Percentiles rank a stretch among this genome's conserved stretches.
phyloP scores from a whole-genome alignment of 2,329 filamentous ascomycete genomes.

The Leptosphaerulina australis region DNA sequence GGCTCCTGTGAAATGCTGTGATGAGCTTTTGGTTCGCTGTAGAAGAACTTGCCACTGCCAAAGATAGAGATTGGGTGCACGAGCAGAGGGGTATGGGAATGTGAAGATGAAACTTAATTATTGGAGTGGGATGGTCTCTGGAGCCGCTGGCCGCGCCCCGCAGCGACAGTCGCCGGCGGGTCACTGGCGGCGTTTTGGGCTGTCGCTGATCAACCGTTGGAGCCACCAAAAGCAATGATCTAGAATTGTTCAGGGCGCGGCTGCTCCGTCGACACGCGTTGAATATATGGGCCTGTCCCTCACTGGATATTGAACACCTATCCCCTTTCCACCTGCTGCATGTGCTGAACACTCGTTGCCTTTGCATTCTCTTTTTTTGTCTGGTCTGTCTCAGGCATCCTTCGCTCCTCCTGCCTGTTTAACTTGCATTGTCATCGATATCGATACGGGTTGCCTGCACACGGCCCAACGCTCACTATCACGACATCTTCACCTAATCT shows the following conservation, averaged over 20 bases:
- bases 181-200: constrained; percentile 8
- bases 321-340: constrained; percentile 8
- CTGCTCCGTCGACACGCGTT: constrained; percentile 13
- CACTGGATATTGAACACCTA: constrained; percentile 5
- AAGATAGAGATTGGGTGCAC: constrained; percentile 9
- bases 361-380: constrained; percentile 3
- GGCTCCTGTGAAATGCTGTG: neutral
- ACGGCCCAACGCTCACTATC: constrained; percentile 25
- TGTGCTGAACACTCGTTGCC: constrained; percentile 6
- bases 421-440: constrained; percentile 18
- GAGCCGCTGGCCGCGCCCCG: constrained; percentile 5
- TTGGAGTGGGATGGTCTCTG: constrained; percentile 4
- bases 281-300: constrained; percentile 15
- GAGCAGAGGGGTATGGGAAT: constrained; percentile 7
- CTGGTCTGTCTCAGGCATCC: constrained; percentile 5
- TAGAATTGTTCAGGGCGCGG: constrained; percentile 7
- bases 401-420: constrained; percentile 22
- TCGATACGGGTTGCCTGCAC: constrained; percentile 19
- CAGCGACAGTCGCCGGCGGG: neutral
- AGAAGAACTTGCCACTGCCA: neutral
- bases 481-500: constrained; percentile 24
- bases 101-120: constrained; percentile 4
- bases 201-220: constrained; percentile 15
- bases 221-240: constrained; percentile 5
- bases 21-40: constrained; percentile 8